Evolutionary conservation across 1,139 yeast genomes (phyloP).

Genomic region (Saccharomyces hybrid): DNA sequence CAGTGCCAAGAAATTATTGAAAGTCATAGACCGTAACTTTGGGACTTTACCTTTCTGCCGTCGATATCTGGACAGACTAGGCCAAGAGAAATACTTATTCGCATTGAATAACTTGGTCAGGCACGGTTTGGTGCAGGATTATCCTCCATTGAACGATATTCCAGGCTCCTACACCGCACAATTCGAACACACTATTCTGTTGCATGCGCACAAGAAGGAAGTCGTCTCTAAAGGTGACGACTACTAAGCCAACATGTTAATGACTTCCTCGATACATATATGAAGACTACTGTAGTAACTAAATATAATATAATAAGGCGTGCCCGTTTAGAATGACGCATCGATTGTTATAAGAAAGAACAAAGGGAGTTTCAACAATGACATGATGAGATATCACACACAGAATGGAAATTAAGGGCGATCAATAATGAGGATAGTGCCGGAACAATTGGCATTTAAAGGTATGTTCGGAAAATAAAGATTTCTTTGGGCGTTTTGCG

Average conservation of each 20-base stretch:
- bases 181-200: slow-evolving; percentile 84
- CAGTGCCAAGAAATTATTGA: slow-evolving; percentile 59
- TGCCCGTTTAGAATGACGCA: slow-evolving; percentile 1
- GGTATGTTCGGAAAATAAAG: neutral
- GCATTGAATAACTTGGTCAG: slow-evolving; percentile 82
- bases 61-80: slow-evolving; percentile 83
- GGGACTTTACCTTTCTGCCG: slow-evolving; percentile 97
- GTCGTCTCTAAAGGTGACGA: slow-evolving; percentile 94
- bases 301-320: neutral
- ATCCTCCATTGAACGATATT: slow-evolving; percentile 90
- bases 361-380: neutral
- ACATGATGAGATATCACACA: neutral
- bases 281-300: neutral
- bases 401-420: neutral
- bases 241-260: slow-evolving; percentile 39
- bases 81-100: slow-evolving; percentile 83
- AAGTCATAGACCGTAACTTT: slow-evolving; percentile 67
- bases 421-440: neutral
- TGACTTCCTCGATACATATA: neutral
- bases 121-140: slow-evolving; percentile 82
- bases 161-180: slow-evolving; percentile 93
- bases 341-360: neutral
- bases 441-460: neutral
- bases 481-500: too few species aligned
- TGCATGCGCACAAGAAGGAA: slow-evolving; percentile 89